Conservation (phyloP, 2,329 filamentous ascomycete species). For the Apiospora pterosperma region DNA sequence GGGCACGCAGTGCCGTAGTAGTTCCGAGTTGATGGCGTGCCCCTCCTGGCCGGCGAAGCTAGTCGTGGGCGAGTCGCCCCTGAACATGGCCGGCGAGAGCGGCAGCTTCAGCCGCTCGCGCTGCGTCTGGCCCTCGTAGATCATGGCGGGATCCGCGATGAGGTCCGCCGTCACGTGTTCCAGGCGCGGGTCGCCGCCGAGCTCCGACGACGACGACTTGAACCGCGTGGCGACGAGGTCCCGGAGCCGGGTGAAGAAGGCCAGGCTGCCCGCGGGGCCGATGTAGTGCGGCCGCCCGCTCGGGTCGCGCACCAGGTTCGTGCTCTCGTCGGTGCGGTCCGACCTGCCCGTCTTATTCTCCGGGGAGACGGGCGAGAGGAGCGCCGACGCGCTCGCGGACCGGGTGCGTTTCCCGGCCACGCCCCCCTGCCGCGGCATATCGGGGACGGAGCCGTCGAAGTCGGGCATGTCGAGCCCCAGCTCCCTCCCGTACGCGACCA, state of each 20-base stretch:
- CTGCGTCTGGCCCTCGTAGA: neutral
- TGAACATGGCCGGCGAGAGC: conserved; percentile 5
- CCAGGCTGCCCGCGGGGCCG: conserved; percentile 18
- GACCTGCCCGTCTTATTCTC: neutral
- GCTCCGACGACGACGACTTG: neutral
- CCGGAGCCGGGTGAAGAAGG: conserved; percentile 17
- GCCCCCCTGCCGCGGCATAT: neutral
- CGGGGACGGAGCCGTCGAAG: conserved; percentile 9
- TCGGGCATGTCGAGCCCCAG: conserved; percentile 34
- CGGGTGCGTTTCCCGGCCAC: neutral
- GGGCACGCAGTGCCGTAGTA: conserved; percentile 17
- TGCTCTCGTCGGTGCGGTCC: conserved; percentile 1
- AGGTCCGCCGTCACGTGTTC: neutral
- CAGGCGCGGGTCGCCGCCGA: neutral
- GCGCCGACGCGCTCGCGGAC: neutral
- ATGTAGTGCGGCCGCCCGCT: conserved; percentile 20
- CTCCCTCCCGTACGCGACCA: conserved; percentile 36
- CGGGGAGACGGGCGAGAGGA: conserved; percentile 4
- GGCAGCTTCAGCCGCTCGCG: neutral
- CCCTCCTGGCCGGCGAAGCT: neutral
- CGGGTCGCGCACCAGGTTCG: conserved; percentile 17
- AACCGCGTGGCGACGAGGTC: conserved; percentile 14
- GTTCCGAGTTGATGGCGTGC: conserved; percentile 14
- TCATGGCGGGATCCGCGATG: conserved; percentile 10
- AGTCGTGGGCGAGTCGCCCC: conserved; percentile 14